These are phyloP conservation scores for Aplosporella prunicola DNA, from an alignment of 2,329 filamentous ascomycete species.

Conservation along the genomic window DNA sequence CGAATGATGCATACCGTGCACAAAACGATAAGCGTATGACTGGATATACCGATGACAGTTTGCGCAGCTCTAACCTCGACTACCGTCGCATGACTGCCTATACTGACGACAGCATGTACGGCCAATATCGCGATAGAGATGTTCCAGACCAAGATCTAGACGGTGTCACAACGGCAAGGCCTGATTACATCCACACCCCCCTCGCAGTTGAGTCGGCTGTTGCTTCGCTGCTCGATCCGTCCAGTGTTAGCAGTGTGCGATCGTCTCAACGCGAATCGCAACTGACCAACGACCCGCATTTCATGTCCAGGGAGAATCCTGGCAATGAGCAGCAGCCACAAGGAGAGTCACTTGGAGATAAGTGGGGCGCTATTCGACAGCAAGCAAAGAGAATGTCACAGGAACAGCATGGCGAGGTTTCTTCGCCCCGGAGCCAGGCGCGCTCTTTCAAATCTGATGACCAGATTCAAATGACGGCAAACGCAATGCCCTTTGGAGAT, in stretches of 20 bases:
- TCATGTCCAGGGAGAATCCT: not conserved
- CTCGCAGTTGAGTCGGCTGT: constrained; percentile 78
- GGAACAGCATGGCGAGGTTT: constrained; percentile 34
- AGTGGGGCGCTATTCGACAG: constrained; percentile 32
- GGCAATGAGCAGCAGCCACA: constrained; percentile 13
- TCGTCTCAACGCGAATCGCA: constrained; percentile 19
- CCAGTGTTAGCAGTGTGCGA: constrained; percentile 49
- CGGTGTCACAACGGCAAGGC: constrained; percentile 58
- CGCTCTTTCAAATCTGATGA: constrained; percentile 33
- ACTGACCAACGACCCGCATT: not conserved
- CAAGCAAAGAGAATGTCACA: constrained; percentile 20
- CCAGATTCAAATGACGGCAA: constrained; percentile 54
- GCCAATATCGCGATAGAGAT: constrained; percentile 45
- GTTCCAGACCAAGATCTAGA: constrained; percentile 60
- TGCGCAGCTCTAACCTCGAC: constrained; percentile 34
- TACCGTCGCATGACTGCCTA: constrained; percentile 40
- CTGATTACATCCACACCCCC: constrained; percentile 64
- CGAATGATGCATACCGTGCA: constrained; percentile 49
- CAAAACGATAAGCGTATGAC: constrained; percentile 35
- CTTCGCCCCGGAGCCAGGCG: constrained; percentile 46
- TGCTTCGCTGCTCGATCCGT: constrained; percentile 80
- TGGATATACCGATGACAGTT: constrained; percentile 45
- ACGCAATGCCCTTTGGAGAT: constrained; percentile 57
- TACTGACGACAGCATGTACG: constrained; percentile 48
- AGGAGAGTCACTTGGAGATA: constrained; percentile 21